Percentiles rank a stretch among this genome's conserved stretches.
Conservation (phyloP, 345 rosid species). For the Nephelium lappaceum region DNA sequence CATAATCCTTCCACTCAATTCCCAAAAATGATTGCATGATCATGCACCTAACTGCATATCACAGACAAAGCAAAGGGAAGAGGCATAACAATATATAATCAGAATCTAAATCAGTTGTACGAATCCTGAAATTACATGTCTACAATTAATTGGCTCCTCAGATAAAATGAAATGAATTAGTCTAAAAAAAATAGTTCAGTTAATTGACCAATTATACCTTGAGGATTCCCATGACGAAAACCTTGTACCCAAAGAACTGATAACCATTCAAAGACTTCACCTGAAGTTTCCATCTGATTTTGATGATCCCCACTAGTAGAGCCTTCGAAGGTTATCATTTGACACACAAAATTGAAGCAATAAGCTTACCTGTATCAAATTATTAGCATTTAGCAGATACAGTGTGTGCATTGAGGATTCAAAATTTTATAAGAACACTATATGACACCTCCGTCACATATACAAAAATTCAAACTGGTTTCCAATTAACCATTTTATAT, state of each 20-base stretch:
- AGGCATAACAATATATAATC: neutral
- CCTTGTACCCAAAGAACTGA: conserved; percentile 87
- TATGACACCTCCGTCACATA: neutral
- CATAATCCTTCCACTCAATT: conserved; percentile 67
- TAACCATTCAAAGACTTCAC: conserved; percentile 72
- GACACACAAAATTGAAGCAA: conserved; percentile 66
- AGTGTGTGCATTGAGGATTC: conserved; percentile 2
- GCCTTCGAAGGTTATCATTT: conserved; percentile 47
- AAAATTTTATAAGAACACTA: neutral
- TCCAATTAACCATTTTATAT: neutral
- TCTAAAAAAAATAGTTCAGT: conserved; percentile 17
- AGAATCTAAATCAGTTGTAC: neutral
- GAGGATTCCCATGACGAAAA: conserved; percentile 87
- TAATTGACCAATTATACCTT: conserved; percentile 51
- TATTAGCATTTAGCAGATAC: conserved; percentile 26
- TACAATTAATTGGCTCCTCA: neutral
- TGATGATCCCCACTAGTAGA: conserved; percentile 35
- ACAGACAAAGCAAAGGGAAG: conserved; percentile 23
- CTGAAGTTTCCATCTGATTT: conserved; percentile 34
- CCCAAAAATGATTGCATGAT: conserved; percentile 87
- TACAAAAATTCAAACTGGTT: neutral
- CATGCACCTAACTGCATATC: conserved; percentile 86
- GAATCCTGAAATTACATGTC: neutral
- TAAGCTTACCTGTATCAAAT: conserved; percentile 60
- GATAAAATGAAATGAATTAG: neutral